Percentiles rank a stretch among this genome's conserved stretches.
phyloP scores from a whole-genome alignment of 768 basidiomycete genomes.

The Suillus placidus region DNA sequence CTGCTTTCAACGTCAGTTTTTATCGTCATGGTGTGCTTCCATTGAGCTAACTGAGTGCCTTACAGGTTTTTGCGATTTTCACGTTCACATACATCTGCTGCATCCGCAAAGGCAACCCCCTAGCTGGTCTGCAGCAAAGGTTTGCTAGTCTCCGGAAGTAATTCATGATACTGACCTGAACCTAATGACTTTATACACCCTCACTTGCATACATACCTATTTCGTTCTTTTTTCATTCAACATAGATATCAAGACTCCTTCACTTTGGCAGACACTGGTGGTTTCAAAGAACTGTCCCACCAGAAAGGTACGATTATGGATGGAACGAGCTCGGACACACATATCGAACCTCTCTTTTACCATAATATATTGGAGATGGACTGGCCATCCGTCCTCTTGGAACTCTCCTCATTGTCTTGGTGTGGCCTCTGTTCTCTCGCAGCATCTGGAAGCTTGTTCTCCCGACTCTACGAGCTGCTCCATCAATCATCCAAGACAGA shows the following conservation, averaged over 20 bases:
- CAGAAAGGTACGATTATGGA: conserved; percentile 60
- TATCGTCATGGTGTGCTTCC: too few species aligned
- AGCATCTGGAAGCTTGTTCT: conserved; percentile 15
- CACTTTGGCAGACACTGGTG: conserved; percentile 63
- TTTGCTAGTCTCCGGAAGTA: too few species aligned
- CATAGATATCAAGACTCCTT: conserved; percentile 51
- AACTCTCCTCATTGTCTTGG: conserved; percentile 31
- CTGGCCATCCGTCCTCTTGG: conserved; percentile 14
- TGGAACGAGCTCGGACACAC: conserved; percentile 52
- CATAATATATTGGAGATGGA: conserved; percentile 20
- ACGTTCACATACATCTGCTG: too few species aligned
- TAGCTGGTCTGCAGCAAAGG: too few species aligned
- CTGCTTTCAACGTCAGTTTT: too few species aligned
- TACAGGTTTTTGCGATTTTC: too few species aligned
- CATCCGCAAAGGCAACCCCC: too few species aligned
- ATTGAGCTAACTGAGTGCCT: too few species aligned
- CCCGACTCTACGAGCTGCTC: conserved; percentile 31
- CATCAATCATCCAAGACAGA: conserved; percentile 32
- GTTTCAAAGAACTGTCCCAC: conserved; percentile 50
- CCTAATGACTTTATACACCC: too few species aligned
- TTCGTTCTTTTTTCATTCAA: too few species aligned
- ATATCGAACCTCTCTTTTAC: conserved; percentile 39
- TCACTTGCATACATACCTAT: too few species aligned
- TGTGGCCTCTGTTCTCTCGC: conserved; percentile 23
- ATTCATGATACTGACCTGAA: too few species aligned